phyloP scores from a whole-genome alignment of 768 basidiomycete species.

The Cantharellus anzutake region DNA sequence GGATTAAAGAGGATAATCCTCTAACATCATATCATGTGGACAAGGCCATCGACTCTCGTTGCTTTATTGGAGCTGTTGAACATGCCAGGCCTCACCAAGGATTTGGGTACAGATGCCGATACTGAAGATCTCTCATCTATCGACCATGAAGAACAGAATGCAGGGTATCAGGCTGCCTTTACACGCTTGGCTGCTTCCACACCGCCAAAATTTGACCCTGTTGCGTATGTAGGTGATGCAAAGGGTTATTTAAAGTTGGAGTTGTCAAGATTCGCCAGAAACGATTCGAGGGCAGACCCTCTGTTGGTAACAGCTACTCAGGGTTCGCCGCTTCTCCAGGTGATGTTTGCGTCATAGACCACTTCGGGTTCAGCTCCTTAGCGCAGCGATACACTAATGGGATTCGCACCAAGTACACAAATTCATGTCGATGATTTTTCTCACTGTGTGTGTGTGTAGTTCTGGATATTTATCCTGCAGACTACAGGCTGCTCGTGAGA shows the following conservation, averaged over 20 bases:
- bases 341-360: too few relatives aligned
- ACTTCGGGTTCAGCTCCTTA: too few relatives aligned
- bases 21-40: too few relatives aligned
- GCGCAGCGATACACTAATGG: too few relatives aligned
- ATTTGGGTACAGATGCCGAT: slow-evolving; percentile 22
- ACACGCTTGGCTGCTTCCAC: slow-evolving; percentile 78
- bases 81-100: slow-evolving; percentile 32
- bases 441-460: too few relatives aligned
- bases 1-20: not conserved
- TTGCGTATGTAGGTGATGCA: slow-evolving; percentile 12
- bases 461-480: too few relatives aligned
- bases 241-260: not conserved
- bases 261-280: not conserved
- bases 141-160: slow-evolving; percentile 77
- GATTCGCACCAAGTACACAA: too few relatives aligned
- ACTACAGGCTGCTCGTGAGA: too few relatives aligned
- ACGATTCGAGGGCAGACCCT: not conserved
- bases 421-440: too few relatives aligned
- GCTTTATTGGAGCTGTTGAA: slow-evolving; percentile 59
- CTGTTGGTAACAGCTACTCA: too few relatives aligned
- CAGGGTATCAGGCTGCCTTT: slow-evolving; percentile 89
- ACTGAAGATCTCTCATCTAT: slow-evolving; percentile 45
- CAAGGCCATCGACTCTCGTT: slow-evolving; percentile 51
- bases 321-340: too few relatives aligned
- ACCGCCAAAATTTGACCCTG: slow-evolving; percentile 34